These are phyloP conservation scores for Eimeria brunetti DNA, from an alignment of 169 alveolate species.

Conservation along the genomic window DNA sequence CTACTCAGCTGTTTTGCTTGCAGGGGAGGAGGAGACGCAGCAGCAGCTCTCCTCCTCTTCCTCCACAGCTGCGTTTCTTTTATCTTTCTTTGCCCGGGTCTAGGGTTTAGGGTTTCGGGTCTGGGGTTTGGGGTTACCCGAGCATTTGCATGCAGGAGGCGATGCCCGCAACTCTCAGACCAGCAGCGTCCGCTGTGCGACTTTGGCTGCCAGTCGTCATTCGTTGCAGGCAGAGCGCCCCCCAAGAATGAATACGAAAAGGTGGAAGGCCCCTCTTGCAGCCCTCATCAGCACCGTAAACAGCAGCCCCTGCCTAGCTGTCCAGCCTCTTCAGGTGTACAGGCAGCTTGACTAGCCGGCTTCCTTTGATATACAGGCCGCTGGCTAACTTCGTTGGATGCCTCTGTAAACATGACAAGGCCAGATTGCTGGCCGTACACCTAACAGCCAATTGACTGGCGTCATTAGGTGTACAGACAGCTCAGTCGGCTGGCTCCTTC, in stretches of 20 bases:
- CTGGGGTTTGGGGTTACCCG: no score
- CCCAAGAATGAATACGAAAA: background rate
- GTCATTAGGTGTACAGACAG: background rate
- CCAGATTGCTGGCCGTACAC: no score
- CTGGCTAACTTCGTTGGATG: no score
- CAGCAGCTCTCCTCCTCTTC: background rate
- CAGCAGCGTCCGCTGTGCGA: constrained; percentile 27
- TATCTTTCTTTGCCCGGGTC: no score
- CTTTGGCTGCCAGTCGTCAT: constrained; percentile 45
- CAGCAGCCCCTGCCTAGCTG: background rate
- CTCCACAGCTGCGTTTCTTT: no score
- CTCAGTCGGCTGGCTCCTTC: no score
- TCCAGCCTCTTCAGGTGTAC: background rate
- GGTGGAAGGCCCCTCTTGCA: background rate
- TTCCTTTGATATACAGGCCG: no score
- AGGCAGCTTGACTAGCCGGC: no score
- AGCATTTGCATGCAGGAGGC: no score
- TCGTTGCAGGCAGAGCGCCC: constrained; percentile 52
- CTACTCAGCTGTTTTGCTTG: background rate
- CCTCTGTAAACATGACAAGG: no score
- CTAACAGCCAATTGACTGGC: background rate
- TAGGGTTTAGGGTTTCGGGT: no score
- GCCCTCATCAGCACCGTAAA: background rate
- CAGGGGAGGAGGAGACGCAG: background rate
- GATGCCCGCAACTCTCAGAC: constrained; percentile 29